Base-by-base conservation (phyloP, 1,139 yeast genomes). In the Pichia sp. region DNA sequence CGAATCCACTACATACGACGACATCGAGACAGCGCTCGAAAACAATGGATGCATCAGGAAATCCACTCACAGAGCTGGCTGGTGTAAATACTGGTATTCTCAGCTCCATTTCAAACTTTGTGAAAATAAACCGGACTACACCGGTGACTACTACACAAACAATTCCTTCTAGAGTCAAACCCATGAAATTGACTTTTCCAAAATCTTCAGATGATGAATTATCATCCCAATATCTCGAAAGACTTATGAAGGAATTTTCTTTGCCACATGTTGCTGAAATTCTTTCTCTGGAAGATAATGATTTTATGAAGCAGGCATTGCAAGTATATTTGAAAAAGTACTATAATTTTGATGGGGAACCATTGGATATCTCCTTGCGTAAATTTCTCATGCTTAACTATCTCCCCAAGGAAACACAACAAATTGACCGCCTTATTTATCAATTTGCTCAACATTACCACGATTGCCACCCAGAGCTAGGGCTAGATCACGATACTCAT, bases 401-500 rank as follows among this genome's bases (percentile, higher is more conserved):
- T 37, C 56, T 80, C 19, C 87, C 88, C 0, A 67, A 64, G 43
- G 88, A 80, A 51, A 63, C 84, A 0, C 87, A 79, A 51, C 86
- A 80, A 50, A 79, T 79, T 37, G 87, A 80, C 49, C 62, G 85
- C 32, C 66, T 77, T 4, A 56, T 80, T 31, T 71, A 69, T 35
- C 66, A 68, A 20, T 77, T 79, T 55, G 69, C 80, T 7, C 52
- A 52, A 22, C 62, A 69, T 15, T 79, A 63, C 44, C 59, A 66
- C 50, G 46, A 47, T 10, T 56, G 59, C 38, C 68, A 71, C 41
- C 62, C 62, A 1, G 50, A 49, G 5, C 40, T 64, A 4, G 68
- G 62, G 29, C 37, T 51, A 36, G 58, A 62, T 14, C 62, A 64
- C 6, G 85, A 77, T 40, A 67, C 63, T 14, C 66, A 78, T 3